phyloP scores from a whole-genome alignment of 1,284 basidiomycete genomes.

The Leccinum huronense region DNA sequence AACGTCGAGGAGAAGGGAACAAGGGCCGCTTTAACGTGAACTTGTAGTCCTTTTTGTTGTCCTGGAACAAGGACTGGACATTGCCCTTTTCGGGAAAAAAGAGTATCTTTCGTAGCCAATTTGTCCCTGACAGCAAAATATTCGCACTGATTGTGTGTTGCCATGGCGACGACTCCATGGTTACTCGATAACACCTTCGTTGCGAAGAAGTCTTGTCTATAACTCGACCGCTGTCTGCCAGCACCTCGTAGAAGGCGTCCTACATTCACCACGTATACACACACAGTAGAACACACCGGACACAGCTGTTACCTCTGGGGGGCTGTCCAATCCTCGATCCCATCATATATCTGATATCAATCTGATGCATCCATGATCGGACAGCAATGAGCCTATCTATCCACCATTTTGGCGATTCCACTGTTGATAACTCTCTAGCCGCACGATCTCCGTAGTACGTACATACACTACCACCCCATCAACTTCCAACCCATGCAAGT shows the following conservation, averaged over 20 bases:
- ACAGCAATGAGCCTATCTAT: neutral
- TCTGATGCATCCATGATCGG: neutral
- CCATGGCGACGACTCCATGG: neutral
- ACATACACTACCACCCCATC: neutral
- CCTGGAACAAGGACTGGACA: conserved; percentile 21
- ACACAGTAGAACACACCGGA: neutral
- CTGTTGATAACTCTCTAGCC: neutral
- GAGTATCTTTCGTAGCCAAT: conserved; percentile 1
- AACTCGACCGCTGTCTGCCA: no score
- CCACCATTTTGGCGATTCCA: neutral
- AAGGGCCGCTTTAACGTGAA: conserved; percentile 12
- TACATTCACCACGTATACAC: neutral
- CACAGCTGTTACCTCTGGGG: neutral
- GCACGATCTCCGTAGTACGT: no score
- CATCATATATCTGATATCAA: neutral
- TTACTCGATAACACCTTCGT: neutral
- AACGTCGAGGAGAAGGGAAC: conserved; percentile 16
- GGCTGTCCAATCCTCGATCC: neutral
- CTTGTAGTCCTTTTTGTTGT: conserved; percentile 21
- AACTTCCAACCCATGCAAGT: neutral
- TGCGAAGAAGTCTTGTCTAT: neutral
- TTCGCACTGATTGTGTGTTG: neutral
- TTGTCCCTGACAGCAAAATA: neutral
- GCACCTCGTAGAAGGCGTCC: neutral
- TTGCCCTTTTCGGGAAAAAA: conserved; percentile 13